A percentile compares a stretch with the other conserved stretches of the same genome.
These are phyloP conservation scores for Tetracentron sinense DNA, from an alignment of 164 flowering plant genomes.

Conservation along the genomic window DNA sequence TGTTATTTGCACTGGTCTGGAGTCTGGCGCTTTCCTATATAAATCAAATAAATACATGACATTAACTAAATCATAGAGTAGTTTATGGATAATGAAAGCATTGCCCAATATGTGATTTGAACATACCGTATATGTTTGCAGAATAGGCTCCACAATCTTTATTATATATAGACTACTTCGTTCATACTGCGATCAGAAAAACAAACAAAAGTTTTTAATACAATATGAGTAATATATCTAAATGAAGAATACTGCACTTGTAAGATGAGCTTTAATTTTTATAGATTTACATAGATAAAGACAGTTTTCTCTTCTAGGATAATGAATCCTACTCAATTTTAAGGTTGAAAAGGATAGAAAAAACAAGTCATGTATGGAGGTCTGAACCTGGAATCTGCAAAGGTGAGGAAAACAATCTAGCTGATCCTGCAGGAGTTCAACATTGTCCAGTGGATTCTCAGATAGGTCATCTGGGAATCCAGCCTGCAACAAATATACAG, in stretches of 20 bases:
- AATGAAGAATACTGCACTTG: background rate
- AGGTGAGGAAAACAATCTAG: slow-evolving; percentile 88
- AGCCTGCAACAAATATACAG: slow-evolving; percentile 42
- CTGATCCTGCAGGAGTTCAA: slow-evolving; percentile 94
- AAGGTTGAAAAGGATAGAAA: background rate
- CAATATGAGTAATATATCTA: background rate
- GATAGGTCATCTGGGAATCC: slow-evolving; percentile 76
- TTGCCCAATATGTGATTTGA: background rate
- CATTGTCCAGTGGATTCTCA: slow-evolving; percentile 89
- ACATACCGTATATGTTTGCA: slow-evolving; percentile 78
- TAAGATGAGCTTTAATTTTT: background rate
- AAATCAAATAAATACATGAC: slow-evolving; percentile 6
- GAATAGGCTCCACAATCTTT: slow-evolving; percentile 81
- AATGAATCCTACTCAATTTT: background rate
- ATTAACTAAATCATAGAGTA: slow-evolving; percentile 1
- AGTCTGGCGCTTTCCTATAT: slow-evolving; percentile 72
- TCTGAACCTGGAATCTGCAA: slow-evolving; percentile 79
- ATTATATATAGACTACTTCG: slow-evolving; percentile 73
- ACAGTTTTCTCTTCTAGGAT: background rate
- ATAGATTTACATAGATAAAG: background rate
- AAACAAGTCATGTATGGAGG: background rate
- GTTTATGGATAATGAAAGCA: slow-evolving; percentile 8
- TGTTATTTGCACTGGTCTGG: slow-evolving; percentile 41
- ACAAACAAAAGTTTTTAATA: slow-evolving; percentile 9
- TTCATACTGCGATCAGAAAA: slow-evolving; percentile 69